Conservation (phyloP, 176 grass and related monocot species). For the Sorghum bicolor region DNA sequence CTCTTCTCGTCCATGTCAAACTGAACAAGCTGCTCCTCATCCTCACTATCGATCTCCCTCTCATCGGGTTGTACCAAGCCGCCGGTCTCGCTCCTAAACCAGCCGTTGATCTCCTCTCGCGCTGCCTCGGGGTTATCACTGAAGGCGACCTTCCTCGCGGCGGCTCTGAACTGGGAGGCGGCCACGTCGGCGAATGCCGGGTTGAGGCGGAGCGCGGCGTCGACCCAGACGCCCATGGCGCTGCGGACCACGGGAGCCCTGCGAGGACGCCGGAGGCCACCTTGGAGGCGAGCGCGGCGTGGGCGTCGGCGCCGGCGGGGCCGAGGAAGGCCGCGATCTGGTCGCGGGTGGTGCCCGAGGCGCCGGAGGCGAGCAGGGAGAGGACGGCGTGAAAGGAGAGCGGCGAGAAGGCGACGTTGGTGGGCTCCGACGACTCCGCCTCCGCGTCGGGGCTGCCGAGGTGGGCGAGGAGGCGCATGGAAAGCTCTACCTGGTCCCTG, state of each 20-base stretch:
- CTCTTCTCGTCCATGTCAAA: too few species aligned
- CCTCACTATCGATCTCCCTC: too few species aligned
- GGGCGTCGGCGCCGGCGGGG: background rate
- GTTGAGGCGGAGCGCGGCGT: slow-evolving; percentile 14
- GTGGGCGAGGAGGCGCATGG: slow-evolving; percentile 4
- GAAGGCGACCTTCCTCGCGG: background rate
- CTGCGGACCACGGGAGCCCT: background rate
- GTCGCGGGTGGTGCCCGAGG: background rate
- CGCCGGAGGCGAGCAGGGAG: background rate
- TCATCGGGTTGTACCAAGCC: background rate
- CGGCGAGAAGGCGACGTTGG: background rate
- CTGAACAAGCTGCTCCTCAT: too few species aligned
- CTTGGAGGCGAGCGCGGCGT: background rate
- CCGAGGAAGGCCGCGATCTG: slow-evolving; percentile 26
- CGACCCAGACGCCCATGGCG: slow-evolving; percentile 29
- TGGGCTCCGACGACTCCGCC: background rate
- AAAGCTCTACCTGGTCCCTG: background rate
- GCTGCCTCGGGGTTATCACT: background rate
- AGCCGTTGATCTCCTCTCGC: slow-evolving; percentile 21
- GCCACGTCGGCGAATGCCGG: background rate
- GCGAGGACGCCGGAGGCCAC: background rate
- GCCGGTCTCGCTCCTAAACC: background rate
- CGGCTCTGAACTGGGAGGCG: background rate
- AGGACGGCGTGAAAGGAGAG: background rate
- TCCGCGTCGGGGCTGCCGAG: background rate